Conservation (phyloP, 2,329 filamentous ascomycete species). For the Monosporascus sp. region DNA sequence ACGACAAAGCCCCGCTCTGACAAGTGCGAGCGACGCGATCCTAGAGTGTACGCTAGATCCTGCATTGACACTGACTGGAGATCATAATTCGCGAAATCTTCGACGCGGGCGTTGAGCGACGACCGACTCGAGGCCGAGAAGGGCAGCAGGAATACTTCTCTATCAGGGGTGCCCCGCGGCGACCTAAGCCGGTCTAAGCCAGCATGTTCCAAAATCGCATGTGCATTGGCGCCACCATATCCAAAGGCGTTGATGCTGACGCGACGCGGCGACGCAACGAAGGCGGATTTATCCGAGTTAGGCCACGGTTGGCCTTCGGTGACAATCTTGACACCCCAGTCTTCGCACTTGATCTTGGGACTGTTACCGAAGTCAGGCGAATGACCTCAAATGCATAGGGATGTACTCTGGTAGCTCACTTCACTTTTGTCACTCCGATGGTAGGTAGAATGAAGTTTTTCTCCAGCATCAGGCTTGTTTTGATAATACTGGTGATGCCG, state of each 20-base stretch:
- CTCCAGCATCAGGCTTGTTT: not conserved
- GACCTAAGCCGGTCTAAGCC: not conserved
- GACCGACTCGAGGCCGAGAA: not conserved
- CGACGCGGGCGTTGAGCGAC: not conserved
- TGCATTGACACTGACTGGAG: not conserved
- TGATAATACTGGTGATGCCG: not conserved
- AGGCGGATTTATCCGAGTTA: not conserved
- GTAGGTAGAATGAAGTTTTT: not conserved
- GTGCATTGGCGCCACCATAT: not conserved
- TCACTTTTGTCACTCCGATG: not conserved
- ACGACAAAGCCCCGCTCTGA: not conserved
- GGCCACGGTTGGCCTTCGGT: not conserved
- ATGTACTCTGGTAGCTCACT: not conserved
- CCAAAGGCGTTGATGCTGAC: not conserved
- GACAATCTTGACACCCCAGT: not conserved
- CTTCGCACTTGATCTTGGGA: not conserved
- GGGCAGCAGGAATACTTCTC: not conserved
- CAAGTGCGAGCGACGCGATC: not conserved
- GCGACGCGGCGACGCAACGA: not conserved
- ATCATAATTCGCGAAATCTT: not conserved
- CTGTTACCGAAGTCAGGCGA: not conserved
- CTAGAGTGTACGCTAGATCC: not conserved
- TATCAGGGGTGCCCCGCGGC: not conserved
- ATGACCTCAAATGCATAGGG: too few species aligned
- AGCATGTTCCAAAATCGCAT: not conserved